These are phyloP conservation scores for Hymenoscyphus albidus DNA, from an alignment of 2,329 filamentous ascomycete species.

Conservation along the genomic window DNA sequence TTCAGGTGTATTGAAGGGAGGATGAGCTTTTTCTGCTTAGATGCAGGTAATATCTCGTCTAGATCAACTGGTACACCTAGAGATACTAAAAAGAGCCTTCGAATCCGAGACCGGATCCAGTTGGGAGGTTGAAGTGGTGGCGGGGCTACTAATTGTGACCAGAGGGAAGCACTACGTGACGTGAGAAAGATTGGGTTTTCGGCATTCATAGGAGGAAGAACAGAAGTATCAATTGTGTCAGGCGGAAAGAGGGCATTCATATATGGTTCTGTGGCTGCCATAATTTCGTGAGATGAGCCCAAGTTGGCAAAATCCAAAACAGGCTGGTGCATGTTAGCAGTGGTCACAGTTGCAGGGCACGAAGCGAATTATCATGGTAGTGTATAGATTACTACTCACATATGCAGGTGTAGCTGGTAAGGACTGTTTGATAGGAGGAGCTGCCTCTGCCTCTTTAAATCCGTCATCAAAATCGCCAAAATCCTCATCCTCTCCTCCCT, in stretches of 20 bases:
- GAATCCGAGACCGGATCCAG: constrained; percentile 94
- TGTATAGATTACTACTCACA: constrained; percentile 41
- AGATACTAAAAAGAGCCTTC: constrained; percentile 90
- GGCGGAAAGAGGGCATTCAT: constrained; percentile 63
- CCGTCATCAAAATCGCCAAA: constrained; percentile 56
- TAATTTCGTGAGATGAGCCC: constrained; percentile 54
- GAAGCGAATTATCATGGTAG: constrained; percentile 15
- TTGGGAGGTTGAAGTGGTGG: constrained; percentile 93
- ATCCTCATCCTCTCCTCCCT: constrained; percentile 46
- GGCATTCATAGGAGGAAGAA: constrained; percentile 43
- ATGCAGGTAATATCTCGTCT: constrained; percentile 93
- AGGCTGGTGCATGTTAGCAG: constrained; percentile 44
- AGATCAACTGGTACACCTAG: constrained; percentile 94
- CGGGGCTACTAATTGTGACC: constrained; percentile 93
- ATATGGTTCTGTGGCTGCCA: constrained; percentile 60
- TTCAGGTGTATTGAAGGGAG: constrained; percentile 69
- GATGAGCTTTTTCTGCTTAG: constrained; percentile 96
- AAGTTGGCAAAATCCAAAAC: constrained; percentile 65
- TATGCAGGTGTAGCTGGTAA: constrained; percentile 37
- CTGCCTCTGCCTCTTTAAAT: constrained; percentile 51
- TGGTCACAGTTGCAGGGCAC: constrained; percentile 12
- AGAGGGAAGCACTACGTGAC: constrained; percentile 82
- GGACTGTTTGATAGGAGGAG: constrained; percentile 38
- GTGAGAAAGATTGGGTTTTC: constrained; percentile 70
- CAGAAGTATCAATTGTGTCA: constrained; percentile 49